Conservation (phyloP, 805 yeast species). For the Myxozyma nipponensis region DNA sequence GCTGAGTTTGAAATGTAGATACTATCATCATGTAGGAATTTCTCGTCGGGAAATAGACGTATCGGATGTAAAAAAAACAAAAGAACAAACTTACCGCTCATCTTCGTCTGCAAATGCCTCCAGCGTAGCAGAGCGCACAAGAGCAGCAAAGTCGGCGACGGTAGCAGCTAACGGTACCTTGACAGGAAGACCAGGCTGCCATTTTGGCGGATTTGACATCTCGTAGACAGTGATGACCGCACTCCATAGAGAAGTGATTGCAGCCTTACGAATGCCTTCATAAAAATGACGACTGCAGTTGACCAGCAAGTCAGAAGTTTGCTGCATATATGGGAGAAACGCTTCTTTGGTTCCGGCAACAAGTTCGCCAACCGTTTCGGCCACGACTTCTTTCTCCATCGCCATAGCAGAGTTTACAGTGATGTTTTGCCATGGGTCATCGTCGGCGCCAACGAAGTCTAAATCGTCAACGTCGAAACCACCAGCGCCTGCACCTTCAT, state of each 20-base stretch:
- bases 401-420: slow-evolving; percentile 93
- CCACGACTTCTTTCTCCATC: slow-evolving; percentile 93
- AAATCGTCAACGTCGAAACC: slow-evolving; percentile 23
- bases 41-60: no score
- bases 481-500: slow-evolving; percentile 52
- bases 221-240: slow-evolving; percentile 63
- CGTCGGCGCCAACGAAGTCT: slow-evolving; percentile 46
- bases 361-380: slow-evolving; percentile 82
- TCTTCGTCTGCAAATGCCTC: slow-evolving; percentile 69
- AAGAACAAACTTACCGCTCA: slow-evolving; percentile 56
- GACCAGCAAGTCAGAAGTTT: slow-evolving; percentile 55
- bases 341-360: slow-evolving; percentile 81
- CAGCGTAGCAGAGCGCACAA: slow-evolving; percentile 64
- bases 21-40: slow-evolving; percentile 24
- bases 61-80: neutral
- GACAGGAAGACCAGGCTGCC: slow-evolving; percentile 41
- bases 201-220: slow-evolving; percentile 30
- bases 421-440: slow-evolving; percentile 64
- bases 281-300: slow-evolving; percentile 81
- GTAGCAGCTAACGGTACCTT: slow-evolving; percentile 47
- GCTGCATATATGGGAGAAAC: slow-evolving; percentile 73
- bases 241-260: slow-evolving; percentile 78
- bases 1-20: slow-evolving; percentile 25
- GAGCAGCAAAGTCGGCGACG: slow-evolving; percentile 55
- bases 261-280: slow-evolving; percentile 81